Base-by-base conservation (phyloP, 2,329 filamentous ascomycete genomes). In the Claviceps spartinae region DNA sequence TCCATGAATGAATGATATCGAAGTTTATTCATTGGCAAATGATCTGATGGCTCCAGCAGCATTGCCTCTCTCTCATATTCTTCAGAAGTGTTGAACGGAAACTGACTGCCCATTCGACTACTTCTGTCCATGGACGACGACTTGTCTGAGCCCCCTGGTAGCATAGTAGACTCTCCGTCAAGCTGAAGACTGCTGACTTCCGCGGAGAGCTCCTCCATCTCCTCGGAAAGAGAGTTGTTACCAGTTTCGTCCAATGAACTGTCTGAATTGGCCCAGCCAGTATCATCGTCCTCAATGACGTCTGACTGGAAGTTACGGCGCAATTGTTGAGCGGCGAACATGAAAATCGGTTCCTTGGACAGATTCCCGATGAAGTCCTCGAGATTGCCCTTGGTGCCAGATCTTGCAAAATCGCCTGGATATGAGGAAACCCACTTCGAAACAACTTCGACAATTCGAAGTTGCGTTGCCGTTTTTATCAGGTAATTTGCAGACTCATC, bases 1-100 rank as follows among this genome's bases (percentile, higher is more conserved):
- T 87, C 86, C 83, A 97, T 95, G 58, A 97, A 86, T 49, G 85
- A 81, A 58, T 90, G 88, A 75, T 93, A 98, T 54, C 93, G 86
- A 43, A 84, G 74, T 66, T 97, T 97, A 59, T 83, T 86, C 55
- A 95, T 77, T 1, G 82, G 78, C 50, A 85, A 72, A 40, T 77
- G 81, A 0, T 82, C 79, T 42, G 78, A 79, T 0, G 91, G 83
- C 47, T 86, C 79, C 61, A 96, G 75, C 2, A 74, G 76, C 45
- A 81, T 75, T 0, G 89, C 88, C 62, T 90, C 85, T 57, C 80
- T 79, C 65, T 94, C 86, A 55, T 94, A 93, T 55, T 85, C 82
- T 53, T 95, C 88, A 24, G 85, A 79, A 1, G 81, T 78, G 57
- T 83, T 77, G 55, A 83, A 82, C 50, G 77, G 73, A 70, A 77